Conservation (phyloP, 495 filamentous ascomycete genomes). For the Penicillium herquei region DNA sequence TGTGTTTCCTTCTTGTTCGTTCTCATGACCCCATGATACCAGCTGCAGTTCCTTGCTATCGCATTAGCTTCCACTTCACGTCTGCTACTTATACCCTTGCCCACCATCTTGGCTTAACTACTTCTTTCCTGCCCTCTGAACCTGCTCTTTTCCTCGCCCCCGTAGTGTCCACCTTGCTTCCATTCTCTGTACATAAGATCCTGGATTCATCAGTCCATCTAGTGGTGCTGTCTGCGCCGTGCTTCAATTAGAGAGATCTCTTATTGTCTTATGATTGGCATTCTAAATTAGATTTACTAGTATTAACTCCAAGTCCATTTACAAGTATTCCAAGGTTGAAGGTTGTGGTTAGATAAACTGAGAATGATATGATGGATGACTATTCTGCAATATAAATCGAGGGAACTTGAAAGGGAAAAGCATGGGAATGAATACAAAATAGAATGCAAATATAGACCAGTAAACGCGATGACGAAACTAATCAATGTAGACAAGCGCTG, state of each 20-base stretch:
- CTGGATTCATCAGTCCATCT: too few species aligned
- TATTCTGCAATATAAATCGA: too few species aligned
- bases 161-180: constrained; percentile 1
- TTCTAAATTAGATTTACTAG: too few species aligned
- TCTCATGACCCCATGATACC: constrained; percentile 23
- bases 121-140: not conserved
- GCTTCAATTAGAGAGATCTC: not conserved
- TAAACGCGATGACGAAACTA: not conserved
- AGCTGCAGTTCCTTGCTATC: constrained; percentile 10
- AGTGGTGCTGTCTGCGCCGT: not conserved
- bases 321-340: too few species aligned
- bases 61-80: not conserved
- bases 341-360: too few species aligned
- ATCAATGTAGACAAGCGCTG: constrained; percentile 9
- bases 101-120: constrained; percentile 3
- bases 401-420: not conserved
- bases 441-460: not conserved
- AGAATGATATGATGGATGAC: too few species aligned
- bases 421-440: not conserved
- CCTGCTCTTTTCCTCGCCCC: not conserved
- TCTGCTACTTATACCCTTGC: constrained; percentile 20
- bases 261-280: not conserved
- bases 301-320: too few species aligned
- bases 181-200: constrained; percentile 5
- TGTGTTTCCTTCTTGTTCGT: not conserved